These are phyloP conservation scores for Zygotorulaspora florentina DNA, from an alignment of 805 yeast species.

Conservation along the genomic window DNA sequence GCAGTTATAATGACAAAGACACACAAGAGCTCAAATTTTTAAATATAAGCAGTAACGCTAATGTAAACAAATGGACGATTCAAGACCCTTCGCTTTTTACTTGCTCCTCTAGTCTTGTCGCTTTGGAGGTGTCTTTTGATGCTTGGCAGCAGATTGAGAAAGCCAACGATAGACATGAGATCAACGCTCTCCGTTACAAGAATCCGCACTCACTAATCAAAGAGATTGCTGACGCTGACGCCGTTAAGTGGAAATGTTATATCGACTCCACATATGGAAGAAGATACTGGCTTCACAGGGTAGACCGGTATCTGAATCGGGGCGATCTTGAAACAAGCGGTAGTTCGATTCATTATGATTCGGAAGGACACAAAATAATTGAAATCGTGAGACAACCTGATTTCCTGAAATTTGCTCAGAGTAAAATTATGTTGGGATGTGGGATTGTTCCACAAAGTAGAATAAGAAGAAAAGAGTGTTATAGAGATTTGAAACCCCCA, in stretches of 20 bases:
- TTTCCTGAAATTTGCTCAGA: conserved; percentile 39
- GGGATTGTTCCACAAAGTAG: conserved; percentile 30
- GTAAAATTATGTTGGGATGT: conserved; percentile 39
- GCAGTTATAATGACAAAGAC: conserved; percentile 8
- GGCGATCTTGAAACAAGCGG: conserved; percentile 34
- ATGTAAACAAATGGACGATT: conserved; percentile 56
- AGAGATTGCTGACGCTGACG: conserved; percentile 21
- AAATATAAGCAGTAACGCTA: conserved; percentile 62
- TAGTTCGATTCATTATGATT: conserved; percentile 53
- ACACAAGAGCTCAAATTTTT: conserved; percentile 47
- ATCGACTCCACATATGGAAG: conserved; percentile 51
- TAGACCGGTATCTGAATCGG: conserved; percentile 34
- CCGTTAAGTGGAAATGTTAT: conserved; percentile 34
- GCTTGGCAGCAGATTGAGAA: conserved; percentile 36
- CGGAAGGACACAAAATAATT: conserved; percentile 57
- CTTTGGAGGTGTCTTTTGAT: conserved; percentile 64
- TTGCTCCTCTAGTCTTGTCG: conserved; percentile 47
- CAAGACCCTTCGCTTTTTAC: conserved; percentile 45
- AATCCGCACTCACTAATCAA: conserved; percentile 20
- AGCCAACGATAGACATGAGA: conserved; percentile 26
- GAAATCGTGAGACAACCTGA: conserved; percentile 39
- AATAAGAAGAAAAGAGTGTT: conserved; percentile 26
- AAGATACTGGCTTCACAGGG: conserved; percentile 72
- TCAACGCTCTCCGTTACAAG: conserved; percentile 19
- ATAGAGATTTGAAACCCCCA: conserved; percentile 34